A percentile compares a stretch with the other conserved stretches of the same genome.
These are phyloP conservation scores for Candida railenensis DNA, from an alignment of 805 yeast genomes.

Conservation along the genomic window DNA sequence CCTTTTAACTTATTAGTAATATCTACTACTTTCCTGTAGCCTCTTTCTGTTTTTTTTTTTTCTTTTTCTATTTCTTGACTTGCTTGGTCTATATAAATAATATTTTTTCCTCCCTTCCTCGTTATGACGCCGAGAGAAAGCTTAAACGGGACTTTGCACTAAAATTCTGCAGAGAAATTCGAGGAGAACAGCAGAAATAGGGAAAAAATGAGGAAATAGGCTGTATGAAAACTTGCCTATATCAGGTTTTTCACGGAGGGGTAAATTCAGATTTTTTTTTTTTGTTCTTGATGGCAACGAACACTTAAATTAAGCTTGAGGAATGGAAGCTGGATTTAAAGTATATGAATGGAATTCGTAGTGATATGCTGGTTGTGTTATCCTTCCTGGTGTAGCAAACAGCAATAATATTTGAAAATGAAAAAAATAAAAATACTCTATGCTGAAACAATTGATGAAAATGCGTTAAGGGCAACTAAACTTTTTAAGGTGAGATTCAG, in stretches of 20 bases:
- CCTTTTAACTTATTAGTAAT: too few species aligned
- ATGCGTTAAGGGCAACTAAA: too few species aligned
- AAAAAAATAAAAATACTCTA: too few species aligned
- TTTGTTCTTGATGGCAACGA: neutral
- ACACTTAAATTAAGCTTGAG: neutral
- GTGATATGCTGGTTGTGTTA: neutral
- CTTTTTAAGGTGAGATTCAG: too few species aligned
- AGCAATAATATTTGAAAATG: neutral
- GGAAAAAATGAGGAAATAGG: too few species aligned
- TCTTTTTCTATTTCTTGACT: neutral
- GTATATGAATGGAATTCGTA: neutral
- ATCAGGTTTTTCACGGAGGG: neutral
- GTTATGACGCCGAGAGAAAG: neutral
- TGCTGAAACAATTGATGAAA: too few species aligned
- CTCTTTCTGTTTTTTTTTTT: neutral
- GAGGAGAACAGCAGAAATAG: neutral
- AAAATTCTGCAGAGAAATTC: neutral
- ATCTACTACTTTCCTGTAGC: too few species aligned
- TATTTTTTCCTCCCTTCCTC: neutral
- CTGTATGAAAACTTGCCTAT: neutral
- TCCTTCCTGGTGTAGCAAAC: too few species aligned
- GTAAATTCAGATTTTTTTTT: neutral
- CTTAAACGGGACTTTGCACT: neutral
- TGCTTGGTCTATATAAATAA: neutral
- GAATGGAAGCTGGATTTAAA: neutral